These are phyloP conservation scores for Cystobasidium slooffiae DNA, from an alignment of 1,284 basidiomycete genomes.

Conservation along the genomic window DNA sequence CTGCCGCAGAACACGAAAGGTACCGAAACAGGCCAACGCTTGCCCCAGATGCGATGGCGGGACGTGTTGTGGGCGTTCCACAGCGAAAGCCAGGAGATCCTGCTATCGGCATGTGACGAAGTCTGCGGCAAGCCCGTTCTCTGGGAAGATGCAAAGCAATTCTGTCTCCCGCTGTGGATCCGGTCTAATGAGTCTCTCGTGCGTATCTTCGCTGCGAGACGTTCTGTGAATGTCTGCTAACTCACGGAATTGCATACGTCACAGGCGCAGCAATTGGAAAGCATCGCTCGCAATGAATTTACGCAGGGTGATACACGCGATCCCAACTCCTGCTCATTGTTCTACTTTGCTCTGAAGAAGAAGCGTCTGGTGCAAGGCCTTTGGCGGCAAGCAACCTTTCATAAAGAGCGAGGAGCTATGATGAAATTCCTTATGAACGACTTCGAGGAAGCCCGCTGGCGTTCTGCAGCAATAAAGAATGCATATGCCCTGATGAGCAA, in stretches of 20 bases:
- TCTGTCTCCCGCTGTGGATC: constrained; percentile 89
- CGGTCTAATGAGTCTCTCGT: constrained; percentile 76
- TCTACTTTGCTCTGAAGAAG: constrained; percentile 94
- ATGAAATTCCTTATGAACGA: constrained; percentile 91
- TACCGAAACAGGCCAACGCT: neutral
- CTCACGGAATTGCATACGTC: neutral
- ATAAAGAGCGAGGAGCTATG: constrained; percentile 88
- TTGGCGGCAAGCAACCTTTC: constrained; percentile 94
- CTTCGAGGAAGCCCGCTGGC: constrained; percentile 83
- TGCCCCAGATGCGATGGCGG: constrained; percentile 73
- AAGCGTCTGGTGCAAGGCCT: constrained; percentile 87
- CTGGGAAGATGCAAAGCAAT: constrained; percentile 81
- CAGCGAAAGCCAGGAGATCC: constrained; percentile 84
- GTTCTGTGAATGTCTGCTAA: neutral
- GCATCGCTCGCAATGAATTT: constrained; percentile 90
- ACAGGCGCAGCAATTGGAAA: constrained; percentile 79
- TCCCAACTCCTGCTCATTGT: constrained; percentile 83
- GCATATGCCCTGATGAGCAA: constrained; percentile 91
- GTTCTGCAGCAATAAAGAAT: constrained; percentile 92
- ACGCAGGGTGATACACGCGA: constrained; percentile 82
- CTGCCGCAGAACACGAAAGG: neutral
- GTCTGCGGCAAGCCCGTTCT: constrained; percentile 80
- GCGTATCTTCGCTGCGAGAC: constrained; percentile 53
- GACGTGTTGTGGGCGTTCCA: constrained; percentile 96
- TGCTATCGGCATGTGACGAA: constrained; percentile 71